Evolutionary conservation across 805 yeast genomes (phyloP), one percentile per base, ranked within the genome.

Genomic region (Lipomyces yamadae): DNA sequence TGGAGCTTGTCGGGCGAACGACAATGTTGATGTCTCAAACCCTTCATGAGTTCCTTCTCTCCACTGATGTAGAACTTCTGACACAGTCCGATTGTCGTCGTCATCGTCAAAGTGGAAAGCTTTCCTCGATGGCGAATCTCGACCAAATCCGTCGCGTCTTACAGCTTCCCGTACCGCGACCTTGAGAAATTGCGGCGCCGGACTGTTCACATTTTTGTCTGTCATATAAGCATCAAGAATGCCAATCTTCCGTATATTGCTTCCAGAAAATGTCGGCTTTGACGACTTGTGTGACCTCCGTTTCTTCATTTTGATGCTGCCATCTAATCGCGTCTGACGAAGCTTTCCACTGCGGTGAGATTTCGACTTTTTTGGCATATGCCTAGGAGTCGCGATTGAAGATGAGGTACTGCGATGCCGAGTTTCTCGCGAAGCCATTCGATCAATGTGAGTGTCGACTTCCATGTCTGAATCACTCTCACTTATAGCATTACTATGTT

Each of bases 11-110:
- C 61, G 39, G 15, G 48, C n/a, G 56, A 67, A 65, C 8, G 60
- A 18, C 58, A 57, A 4, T 3, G 58, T 18, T 18, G 72, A 69
- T 5, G 67, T 60, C 35, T 62, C 63, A 52, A 70, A 70, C 13
- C 68, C 71, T 33, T 61, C 71, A 35, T 68, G 67, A 4, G 73
- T 64, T 5, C 73, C 73, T 50, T 64, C 66, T 15, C 69, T 29
- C 73, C 73, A 70, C 24, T 55, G 55, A 11, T 59, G 62, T 39
- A 70, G 35, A 3, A 70, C 69, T 11, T 58, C 58, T 5, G 58
- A n/a, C 0, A 67, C 70, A 4, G 68, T 58, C 34, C 60, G 64
- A 10, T 60, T 56, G 45, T 70, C 72, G 18, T 65, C 68, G 29
- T 59, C 66, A 58, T 69, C 69, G 35, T 67, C 70, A 30, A 70